Base-by-base conservation (phyloP, 805 yeast genomes). In the Kazachstania viticola region DNA sequence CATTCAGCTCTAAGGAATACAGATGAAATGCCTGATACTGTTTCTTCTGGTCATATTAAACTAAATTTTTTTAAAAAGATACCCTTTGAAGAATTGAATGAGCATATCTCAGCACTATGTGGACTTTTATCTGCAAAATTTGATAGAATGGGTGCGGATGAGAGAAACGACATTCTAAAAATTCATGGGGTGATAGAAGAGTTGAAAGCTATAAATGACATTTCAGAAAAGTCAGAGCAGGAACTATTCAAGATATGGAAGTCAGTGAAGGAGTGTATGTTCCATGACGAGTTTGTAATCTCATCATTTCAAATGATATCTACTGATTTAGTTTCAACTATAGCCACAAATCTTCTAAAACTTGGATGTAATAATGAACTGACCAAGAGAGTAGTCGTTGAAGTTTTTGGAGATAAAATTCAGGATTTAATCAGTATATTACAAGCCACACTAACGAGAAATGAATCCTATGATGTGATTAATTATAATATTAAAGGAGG, bases 291-390 rank as follows among this genome's bases (percentile, higher is more conserved):
- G 7, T 46, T 39, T 25, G 39, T 43, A 5, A 58, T 79, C 4
- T 81, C 94, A 0, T 76, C 87, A 36, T 82, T 75, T 56, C 94
- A 84, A 49, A 59, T 85, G 21, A 64, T 75, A 5, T 67, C 79
- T 2, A 79, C 85, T 2, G 85, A 85, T 0, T 51, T 81, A 5
- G 63, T 79, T 6, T 60, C 62, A 5, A 44, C 62, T 29, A 3
- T 44, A 11, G 27, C 31, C 11, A 40, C 45, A 8, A 24, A 34
- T 14, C 14, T 39, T 9, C 9, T 8, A 4, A 2, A 7, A 3
- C 14, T 34, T 6, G 21, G 17, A 9, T 12, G 18, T 2, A 9
- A 23, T 4, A 21, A 16, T 7, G 5, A 16, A 6, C 12, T 21
- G 12, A 21, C 46, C 12, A 54, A 60, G 39, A 46, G 42, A 15